A percentile compares a stretch with the other conserved stretches of the same genome.
These are phyloP conservation scores for Oryza australiensis DNA, from an alignment of 176 grass and related monocot species.

Conservation along the genomic window DNA sequence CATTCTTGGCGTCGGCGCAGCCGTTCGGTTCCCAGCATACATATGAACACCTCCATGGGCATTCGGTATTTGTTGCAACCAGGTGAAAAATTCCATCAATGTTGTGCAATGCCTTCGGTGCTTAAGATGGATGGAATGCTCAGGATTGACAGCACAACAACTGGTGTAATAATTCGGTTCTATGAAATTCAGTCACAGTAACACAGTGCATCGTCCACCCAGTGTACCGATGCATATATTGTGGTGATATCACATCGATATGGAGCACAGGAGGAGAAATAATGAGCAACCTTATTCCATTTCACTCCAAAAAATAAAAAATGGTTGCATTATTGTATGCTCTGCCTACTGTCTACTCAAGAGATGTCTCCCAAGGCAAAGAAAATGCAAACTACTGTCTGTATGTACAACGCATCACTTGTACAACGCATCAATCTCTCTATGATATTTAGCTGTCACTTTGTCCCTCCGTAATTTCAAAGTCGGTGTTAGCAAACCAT, in stretches of 20 bases:
- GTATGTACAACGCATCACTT: slow-evolving; percentile 35
- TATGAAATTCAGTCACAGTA: no score
- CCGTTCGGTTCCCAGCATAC: no score
- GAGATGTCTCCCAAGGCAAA: not conserved
- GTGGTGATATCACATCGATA: not conserved
- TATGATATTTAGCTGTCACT: slow-evolving; percentile 60
- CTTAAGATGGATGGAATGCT: no score
- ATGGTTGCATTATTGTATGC: not conserved
- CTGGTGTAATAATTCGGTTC: no score
- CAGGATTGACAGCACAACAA: no score
- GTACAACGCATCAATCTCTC: slow-evolving; percentile 66
- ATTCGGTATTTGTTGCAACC: no score
- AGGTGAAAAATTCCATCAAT: no score
- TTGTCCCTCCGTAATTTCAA: slow-evolving; percentile 86
- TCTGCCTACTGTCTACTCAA: not conserved
- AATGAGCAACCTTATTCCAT: not conserved
- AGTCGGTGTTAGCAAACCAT: slow-evolving; percentile 89
- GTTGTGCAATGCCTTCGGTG: no score
- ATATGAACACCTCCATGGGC: no score
- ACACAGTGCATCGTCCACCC: not conserved
- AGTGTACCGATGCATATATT: not conserved
- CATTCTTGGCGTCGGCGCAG: no score
- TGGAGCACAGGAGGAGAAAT: not conserved
- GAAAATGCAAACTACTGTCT: not conserved
- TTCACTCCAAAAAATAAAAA: not conserved